Evolutionary conservation across 2,329 filamentous ascomycete genomes (phyloP), one percentile per base, ranked within the genome.

Genomic region (Neurospora sp.): DNA sequence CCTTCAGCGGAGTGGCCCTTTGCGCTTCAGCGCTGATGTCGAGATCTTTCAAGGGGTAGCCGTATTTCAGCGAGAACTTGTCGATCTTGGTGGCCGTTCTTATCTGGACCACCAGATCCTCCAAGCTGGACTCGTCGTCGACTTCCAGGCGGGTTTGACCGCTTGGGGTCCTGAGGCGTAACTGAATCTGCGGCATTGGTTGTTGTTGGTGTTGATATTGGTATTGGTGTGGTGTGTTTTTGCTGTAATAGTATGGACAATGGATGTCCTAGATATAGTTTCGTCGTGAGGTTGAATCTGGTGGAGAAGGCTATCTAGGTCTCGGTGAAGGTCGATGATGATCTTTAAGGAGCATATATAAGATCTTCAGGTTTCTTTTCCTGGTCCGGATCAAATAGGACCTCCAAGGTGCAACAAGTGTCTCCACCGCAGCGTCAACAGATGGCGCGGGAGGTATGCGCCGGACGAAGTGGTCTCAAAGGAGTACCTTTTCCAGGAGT

Each of bases 31-130:
- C 40, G 68, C 86, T 84, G 10, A 90, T 82, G 42, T 88, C 84
- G 17, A 98, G 84, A 0, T 88, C 83, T 76, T 90, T 89, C 33
- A 92, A 90, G 0, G 95, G 95, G 76, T 91, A 97, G 42, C 93
- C 93, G 80, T 91, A 93, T 83, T 96, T 97, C 72, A 97, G 82
- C 62, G 91, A 87, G 76, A 95, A 93, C 15, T 84, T 83, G 7
- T 83, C 76, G 17, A 95, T 83, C 4, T 86, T 86, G 1, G 91
- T 92, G 76, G 88, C 87, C 67, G 86, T 81, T 68, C 84, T 84
- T 75, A 94, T 89, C 67, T 86, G 82, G 4, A 84, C 78, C 66
- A 90, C 82, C 1, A 94, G 83, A 68, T 89, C 84, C 67, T 81
- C 81, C 66, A 93, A 85, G 3, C 88, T 91, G 68, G 92, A 90